phyloP scores from a whole-genome alignment of 331 rosid genomes.

The Telfairia occidentalis region DNA sequence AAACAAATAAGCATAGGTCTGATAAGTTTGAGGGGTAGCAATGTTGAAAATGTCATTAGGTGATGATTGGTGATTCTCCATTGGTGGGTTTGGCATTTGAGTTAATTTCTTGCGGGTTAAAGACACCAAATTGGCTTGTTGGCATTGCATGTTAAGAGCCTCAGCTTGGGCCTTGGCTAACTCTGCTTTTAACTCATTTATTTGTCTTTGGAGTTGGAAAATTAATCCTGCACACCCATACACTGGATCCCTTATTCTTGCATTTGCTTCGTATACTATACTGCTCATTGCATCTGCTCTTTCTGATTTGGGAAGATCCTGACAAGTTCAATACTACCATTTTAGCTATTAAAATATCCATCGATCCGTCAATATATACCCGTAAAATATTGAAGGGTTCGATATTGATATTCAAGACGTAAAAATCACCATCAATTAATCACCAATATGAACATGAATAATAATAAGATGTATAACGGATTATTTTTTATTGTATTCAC shows the following conservation, averaged over 20 bases:
- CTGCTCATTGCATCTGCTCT: conserved; percentile 10
- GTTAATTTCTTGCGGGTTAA: conserved; percentile 3
- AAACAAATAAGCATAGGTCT: not conserved
- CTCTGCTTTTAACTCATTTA: conserved; percentile 7
- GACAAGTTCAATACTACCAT: too few species aligned
- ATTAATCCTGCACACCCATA: conserved; percentile 7
- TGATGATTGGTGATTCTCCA: not conserved
- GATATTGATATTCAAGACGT: too few species aligned
- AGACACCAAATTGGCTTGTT: conserved; percentile 3
- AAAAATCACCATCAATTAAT: too few species aligned
- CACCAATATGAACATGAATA: too few species aligned
- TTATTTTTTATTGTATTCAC: too few species aligned
- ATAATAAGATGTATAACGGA: too few species aligned
- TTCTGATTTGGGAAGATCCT: conserved; percentile 2
- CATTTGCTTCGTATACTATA: not conserved
- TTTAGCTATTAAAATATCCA: too few species aligned
- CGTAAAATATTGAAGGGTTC: too few species aligned
- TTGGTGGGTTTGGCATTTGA: not conserved
- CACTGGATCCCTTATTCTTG: not conserved
- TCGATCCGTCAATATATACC: too few species aligned
- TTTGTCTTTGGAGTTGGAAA: conserved; percentile 8
- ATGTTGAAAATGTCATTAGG: not conserved
- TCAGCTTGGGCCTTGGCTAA: not conserved
- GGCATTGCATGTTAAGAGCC: conserved; percentile 8
- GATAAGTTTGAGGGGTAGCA: not conserved